Percentiles rank a stretch among this genome's conserved stretches.
phyloP scores from a whole-genome alignment of 257 asterid genomes.

The Agastache rugosa region DNA sequence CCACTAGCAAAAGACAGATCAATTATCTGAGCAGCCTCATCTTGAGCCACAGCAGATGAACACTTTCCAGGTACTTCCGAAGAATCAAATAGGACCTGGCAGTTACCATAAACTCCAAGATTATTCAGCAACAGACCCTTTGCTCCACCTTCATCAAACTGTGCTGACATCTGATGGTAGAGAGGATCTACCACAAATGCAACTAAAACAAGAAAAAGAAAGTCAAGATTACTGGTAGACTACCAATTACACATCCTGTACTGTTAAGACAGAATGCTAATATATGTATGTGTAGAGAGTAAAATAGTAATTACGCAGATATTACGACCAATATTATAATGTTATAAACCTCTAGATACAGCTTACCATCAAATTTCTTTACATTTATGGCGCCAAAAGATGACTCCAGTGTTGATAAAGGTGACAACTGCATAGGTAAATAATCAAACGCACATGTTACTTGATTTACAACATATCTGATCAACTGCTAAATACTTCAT shows the following conservation, averaged over 20 bases:
- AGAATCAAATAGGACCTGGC: slow-evolving; percentile 94
- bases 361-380: slow-evolving; percentile 93
- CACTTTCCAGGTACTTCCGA: slow-evolving; percentile 87
- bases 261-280: background rate
- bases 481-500: slow-evolving; percentile 21
- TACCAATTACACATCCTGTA: background rate
- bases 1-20: slow-evolving; percentile 89
- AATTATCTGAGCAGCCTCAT: slow-evolving; percentile 52
- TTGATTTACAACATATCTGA: slow-evolving; percentile 11
- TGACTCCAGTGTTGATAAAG: slow-evolving; percentile 86
- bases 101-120: slow-evolving; percentile 87
- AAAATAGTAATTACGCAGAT: background rate
- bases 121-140: slow-evolving; percentile 93
- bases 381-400: slow-evolving; percentile 83
- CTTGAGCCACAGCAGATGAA: slow-evolving; percentile 43
- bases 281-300: background rate
- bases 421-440: slow-evolving; percentile 77
- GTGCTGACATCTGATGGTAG: slow-evolving; percentile 78
- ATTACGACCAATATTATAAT: slow-evolving; percentile 22
- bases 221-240: slow-evolving; percentile 21
- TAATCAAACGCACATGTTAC: slow-evolving; percentile 14
- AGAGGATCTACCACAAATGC: slow-evolving; percentile 98
- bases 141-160: slow-evolving; percentile 75
- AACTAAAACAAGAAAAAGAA: slow-evolving; percentile 44
- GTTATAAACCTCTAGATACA: slow-evolving; percentile 28